These are phyloP conservation scores for Rhodomyrtus tomentosa DNA, from an alignment of 345 rosid genomes.

Conservation along the genomic window DNA sequence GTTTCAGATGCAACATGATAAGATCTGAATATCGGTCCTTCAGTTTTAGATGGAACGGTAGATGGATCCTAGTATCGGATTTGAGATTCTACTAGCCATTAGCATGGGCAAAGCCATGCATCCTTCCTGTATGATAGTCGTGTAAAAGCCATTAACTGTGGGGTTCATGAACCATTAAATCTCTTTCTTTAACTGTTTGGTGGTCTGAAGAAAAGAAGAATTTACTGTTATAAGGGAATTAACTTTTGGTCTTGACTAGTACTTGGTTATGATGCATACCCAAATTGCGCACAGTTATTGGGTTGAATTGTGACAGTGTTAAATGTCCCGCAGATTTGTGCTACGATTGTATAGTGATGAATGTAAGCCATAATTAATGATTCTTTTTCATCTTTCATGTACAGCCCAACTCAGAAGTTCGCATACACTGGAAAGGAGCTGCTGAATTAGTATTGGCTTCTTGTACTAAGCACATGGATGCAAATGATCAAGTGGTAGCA, in stretches of 20 bases:
- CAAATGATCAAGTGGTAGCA: slow-evolving; percentile 28
- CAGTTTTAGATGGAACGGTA: not conserved
- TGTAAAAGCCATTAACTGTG: not conserved
- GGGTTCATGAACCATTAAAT: not conserved
- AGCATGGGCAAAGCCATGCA: not conserved
- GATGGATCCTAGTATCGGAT: not conserved
- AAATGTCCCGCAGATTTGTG: not conserved
- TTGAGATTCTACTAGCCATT: not conserved
- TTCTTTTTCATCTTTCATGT: not conserved
- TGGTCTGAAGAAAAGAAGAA: not conserved
- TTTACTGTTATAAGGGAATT: not conserved
- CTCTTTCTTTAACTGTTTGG: not conserved
- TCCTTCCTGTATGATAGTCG: not conserved
- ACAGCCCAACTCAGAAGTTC: slow-evolving; percentile 61
- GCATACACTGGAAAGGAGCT: slow-evolving; percentile 96
- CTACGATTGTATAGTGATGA: not conserved
- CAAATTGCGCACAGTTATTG: not conserved
- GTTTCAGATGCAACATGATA: not conserved
- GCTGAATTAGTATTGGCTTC: slow-evolving; percentile 88
- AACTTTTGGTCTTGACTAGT: not conserved
- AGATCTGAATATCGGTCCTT: not conserved
- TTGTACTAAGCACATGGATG: slow-evolving; percentile 59
- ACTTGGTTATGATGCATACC: not conserved
- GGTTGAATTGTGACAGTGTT: not conserved
- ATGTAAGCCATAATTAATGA: not conserved